These are phyloP conservation scores for Fusarium irregulare DNA, from an alignment of 2,329 filamentous ascomycete species.

Conservation along the genomic window DNA sequence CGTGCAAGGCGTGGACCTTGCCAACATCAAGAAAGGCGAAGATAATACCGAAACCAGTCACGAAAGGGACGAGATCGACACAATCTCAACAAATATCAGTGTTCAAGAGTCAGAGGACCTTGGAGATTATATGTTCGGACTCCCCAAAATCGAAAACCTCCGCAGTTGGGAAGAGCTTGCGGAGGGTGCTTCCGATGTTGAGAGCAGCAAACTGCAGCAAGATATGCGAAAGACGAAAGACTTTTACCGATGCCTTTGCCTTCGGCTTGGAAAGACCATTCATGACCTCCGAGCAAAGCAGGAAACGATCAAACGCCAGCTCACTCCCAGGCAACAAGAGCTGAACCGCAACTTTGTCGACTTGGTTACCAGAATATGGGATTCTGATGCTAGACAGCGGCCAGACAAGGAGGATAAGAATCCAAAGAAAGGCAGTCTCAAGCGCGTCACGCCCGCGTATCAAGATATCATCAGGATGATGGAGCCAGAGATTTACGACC, in stretches of 20 bases:
- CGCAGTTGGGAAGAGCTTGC: slow-evolving; percentile 9
- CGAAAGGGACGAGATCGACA: slow-evolving; percentile 9
- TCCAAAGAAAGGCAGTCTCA: not conserved
- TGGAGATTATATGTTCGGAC: slow-evolving; percentile 19
- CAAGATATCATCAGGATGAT: slow-evolving; percentile 49
- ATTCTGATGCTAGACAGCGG: slow-evolving; percentile 22
- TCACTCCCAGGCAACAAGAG: slow-evolving; percentile 20
- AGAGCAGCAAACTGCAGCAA: not conserved
- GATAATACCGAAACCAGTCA: not conserved
- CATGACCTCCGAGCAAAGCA: slow-evolving; percentile 16
- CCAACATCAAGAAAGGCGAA: not conserved
- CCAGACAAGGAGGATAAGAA: slow-evolving; percentile 36
- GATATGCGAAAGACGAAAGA: slow-evolving; percentile 18
- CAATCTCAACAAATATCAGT: slow-evolving; percentile 29
- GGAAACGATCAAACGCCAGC: slow-evolving; percentile 2
- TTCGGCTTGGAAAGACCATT: slow-evolving; percentile 54
- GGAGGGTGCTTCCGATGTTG: not conserved
- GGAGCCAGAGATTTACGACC: slow-evolving; percentile 43
- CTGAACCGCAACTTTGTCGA: slow-evolving; percentile 28
- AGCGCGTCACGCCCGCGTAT: slow-evolving; percentile 32
- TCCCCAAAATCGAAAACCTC: slow-evolving; percentile 32
- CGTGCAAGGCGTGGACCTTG: not conserved
- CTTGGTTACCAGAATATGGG: slow-evolving; percentile 25
- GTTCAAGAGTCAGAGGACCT: slow-evolving; percentile 17
- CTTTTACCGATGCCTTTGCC: slow-evolving; percentile 50